Evolutionary conservation across 2,329 filamentous ascomycete species (phyloP), one percentile per base, ranked within the genome.

Genomic region (Calonectria pseudoturangicola): DNA sequence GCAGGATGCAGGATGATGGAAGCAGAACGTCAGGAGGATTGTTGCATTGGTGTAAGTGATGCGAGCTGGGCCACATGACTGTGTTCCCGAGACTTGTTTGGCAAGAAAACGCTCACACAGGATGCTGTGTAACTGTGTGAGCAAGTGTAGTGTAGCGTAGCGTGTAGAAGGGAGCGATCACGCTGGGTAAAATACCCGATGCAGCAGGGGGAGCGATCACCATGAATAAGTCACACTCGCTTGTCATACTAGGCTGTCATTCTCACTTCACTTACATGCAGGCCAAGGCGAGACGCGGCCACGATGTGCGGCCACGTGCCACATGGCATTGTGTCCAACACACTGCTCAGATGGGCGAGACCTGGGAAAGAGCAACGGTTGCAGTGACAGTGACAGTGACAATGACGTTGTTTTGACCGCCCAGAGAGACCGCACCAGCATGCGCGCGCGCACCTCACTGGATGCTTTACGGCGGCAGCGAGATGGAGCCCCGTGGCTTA

Each of bases 251-350:
- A 12, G 18, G 27, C 21, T 18, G 39, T 67, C 69, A 63, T 39
- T 10, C 25, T 63, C 16, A 21, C 27, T 39, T 41, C 21, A 16
- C 36, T 60, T 58, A 36, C 54, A 60, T 60, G 54, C 54, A 60
- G 33, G 15, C 33, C 4, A 36, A 41, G 54, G 36, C 41, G 47
- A 47, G 25, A 39, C 54, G 41, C n/a, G 48, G 48, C 54, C 41
- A 27, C 47, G 47, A 33, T 12, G 63, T 39, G 36, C 63, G 36
- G 63, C 69, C 36, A 67, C 69, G 54, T 50, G 69, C 69, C 69
- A 66, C 63, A 71, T 66, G 68, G 68, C 51, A 33, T 36, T 25
- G 18, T 60, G 54, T 21, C 18, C 54, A 30, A 51, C 50, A 58
- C 54, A 58, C 30, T 58, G 16, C 18, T 25, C 13, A 41, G 39